Conservation (phyloP, 768 basidiomycete genomes). For the Aureoboletus auriporus region DNA sequence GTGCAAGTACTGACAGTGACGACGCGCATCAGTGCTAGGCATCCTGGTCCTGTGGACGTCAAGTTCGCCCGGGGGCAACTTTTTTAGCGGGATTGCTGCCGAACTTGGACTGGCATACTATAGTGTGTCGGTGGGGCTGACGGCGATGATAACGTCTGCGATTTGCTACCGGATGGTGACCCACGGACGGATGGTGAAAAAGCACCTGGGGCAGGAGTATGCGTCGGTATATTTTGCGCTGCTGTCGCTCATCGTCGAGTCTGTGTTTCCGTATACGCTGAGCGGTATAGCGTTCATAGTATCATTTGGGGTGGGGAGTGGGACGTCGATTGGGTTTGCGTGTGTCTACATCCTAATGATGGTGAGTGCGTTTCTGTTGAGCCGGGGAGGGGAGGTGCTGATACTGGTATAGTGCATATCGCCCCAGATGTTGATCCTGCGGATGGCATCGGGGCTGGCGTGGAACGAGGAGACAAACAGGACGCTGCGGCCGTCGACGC, state of each 20-base stretch:
- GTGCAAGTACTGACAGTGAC: neutral
- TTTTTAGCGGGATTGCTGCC: conserved; percentile 13
- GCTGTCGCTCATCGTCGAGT: conserved; percentile 20
- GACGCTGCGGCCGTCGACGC: neutral
- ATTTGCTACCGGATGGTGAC: conserved; percentile 18
- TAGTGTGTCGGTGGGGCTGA: conserved; percentile 16
- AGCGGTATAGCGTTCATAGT: conserved; percentile 22
- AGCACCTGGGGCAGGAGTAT: conserved; percentile 16
- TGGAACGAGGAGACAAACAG: conserved; percentile 14
- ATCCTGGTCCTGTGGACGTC: conserved; percentile 11
- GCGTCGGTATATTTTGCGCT: conserved; percentile 18
- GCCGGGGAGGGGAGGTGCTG: neutral
- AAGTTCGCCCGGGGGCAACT: conserved; percentile 14
- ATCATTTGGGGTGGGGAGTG: conserved; percentile 16
- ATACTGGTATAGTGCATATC: conserved; percentile 8
- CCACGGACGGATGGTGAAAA: conserved; percentile 9
- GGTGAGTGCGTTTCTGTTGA: conserved; percentile 9
- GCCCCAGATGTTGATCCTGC: conserved; percentile 23
- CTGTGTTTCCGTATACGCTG: conserved; percentile 23
- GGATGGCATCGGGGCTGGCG: conserved; percentile 16
- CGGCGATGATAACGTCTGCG: conserved; percentile 15
- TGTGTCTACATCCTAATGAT: conserved; percentile 22
- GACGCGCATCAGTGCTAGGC: conserved; percentile 13
- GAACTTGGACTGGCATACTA: conserved; percentile 19
- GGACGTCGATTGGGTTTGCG: conserved; percentile 10